Conservation (phyloP, 306 rosid genomes). For the Nissolia schottii region DNA sequence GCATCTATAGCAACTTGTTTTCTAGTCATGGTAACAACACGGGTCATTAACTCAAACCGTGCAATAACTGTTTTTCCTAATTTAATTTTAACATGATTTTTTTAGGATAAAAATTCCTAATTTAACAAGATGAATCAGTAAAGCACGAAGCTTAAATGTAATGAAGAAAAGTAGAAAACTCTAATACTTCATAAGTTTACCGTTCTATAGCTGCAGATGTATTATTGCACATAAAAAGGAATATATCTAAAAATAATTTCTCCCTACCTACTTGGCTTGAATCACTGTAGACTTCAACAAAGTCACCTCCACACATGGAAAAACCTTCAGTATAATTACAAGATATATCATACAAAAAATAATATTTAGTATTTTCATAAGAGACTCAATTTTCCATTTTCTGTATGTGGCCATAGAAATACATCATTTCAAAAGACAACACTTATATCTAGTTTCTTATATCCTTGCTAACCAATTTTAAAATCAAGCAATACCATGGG, state of each 20-base stretch:
- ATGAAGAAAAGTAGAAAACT: background rate
- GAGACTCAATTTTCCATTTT: background rate
- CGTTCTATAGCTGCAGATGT: background rate
- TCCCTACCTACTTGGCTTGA: conserved; percentile 77
- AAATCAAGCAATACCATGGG: background rate
- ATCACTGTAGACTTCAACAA: conserved; percentile 85
- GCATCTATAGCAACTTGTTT: background rate
- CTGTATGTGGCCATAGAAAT: background rate
- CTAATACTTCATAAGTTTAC: background rate
- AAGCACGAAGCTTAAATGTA: background rate
- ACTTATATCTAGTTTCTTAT: no score
- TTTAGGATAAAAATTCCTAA: no score
- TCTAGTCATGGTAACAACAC: background rate
- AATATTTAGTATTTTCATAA: background rate
- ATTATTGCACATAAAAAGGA: background rate
- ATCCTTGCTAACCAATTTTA: background rate
- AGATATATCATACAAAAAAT: background rate
- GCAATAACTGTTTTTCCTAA: background rate
- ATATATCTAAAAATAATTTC: background rate
- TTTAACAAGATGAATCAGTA: background rate
- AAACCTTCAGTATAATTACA: conserved; percentile 68
- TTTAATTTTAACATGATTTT: no score
- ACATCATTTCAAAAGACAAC: background rate
- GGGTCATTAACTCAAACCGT: background rate
- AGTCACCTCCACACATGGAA: conserved; percentile 99